Percentiles rank a stretch among this genome's conserved stretches.
Conservation (phyloP, 1,284 basidiomycete species). For the Irpex lacteus region DNA sequence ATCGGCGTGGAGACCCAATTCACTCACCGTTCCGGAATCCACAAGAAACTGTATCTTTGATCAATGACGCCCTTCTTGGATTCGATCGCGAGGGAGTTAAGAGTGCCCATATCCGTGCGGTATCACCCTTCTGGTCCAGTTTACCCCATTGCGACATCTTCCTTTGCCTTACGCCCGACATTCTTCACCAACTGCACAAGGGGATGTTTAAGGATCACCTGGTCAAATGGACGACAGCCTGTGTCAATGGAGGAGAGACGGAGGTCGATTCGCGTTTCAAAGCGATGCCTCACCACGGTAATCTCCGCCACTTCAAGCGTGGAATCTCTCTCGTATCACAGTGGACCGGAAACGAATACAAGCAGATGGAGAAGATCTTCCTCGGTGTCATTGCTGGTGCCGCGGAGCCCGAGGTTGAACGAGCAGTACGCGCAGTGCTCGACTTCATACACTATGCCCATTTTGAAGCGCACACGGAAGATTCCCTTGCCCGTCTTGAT, state of each 20-base stretch:
- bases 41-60: not conserved
- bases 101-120: conserved; percentile 7
- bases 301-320: conserved; percentile 23
- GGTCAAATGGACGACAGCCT: conserved; percentile 21
- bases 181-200: conserved; percentile 29
- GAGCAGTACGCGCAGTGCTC: conserved; percentile 21
- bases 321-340: conserved; percentile 24
- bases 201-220: conserved; percentile 31
- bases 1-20: not conserved
- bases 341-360: conserved; percentile 27
- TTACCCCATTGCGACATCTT: conserved; percentile 26
- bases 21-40: not conserved
- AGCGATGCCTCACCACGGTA: conserved; percentile 15
- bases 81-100: conserved; percentile 1
- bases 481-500: conserved; percentile 15
- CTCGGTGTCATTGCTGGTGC: conserved; percentile 20
- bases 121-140: conserved; percentile 23
- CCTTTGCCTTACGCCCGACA: conserved; percentile 22
- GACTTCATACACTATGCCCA: conserved; percentile 29
- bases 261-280: conserved; percentile 26
- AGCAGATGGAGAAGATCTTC: conserved; percentile 26
- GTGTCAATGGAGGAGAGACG: conserved; percentile 9
- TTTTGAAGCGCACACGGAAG: conserved; percentile 17
- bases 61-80: conserved; percentile 2
- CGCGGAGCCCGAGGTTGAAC: conserved; percentile 4